Evolutionary conservation across 768 basidiomycete genomes (phyloP).

Genomic region (Tricholoma bakamatsutake): DNA sequence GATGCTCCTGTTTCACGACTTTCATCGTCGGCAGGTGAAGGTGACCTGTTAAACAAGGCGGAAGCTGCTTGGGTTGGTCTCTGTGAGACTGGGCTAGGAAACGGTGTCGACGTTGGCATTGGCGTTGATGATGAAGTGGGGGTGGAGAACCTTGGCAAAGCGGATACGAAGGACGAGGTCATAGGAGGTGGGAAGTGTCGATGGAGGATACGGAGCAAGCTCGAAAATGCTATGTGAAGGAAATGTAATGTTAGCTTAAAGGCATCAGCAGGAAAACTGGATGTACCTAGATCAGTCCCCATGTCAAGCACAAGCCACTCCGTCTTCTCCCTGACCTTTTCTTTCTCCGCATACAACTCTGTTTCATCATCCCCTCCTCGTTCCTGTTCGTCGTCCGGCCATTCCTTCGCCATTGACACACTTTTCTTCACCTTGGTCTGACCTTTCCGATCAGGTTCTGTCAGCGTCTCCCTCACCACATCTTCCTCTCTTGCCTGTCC

Average conservation of each 20-base stretch:
- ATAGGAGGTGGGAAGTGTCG: constrained; percentile 31
- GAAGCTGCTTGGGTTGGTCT: neutral
- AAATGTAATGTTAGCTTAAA: neutral
- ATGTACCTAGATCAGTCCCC: constrained; percentile 20
- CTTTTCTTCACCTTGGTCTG: neutral
- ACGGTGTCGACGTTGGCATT: constrained; percentile 21
- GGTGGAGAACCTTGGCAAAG: constrained; percentile 11
- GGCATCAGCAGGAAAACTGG: neutral
- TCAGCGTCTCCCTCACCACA: neutral
- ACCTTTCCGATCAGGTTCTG: neutral
- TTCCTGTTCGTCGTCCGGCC: constrained; percentile 12
- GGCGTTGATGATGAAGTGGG: constrained; percentile 15
- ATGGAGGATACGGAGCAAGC: constrained; percentile 48
- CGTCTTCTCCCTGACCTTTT: constrained; percentile 23
- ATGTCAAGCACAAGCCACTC: constrained; percentile 53
- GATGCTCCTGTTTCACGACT: neutral
- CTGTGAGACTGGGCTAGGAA: constrained; percentile 19
- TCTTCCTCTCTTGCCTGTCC: neutral
- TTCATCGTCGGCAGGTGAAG: neutral
- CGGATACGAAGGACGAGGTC: constrained; percentile 36
- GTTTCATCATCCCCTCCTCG: constrained; percentile 16
- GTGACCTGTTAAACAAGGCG: neutral
- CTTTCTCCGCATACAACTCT: constrained; percentile 7
- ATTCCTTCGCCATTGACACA: constrained; percentile 9
- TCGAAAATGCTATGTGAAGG: constrained; percentile 34